A percentile compares a stretch with the other conserved stretches of the same genome.
phyloP scores from a whole-genome alignment of 495 filamentous ascomycete genomes.

The Tuber calosporum region DNA sequence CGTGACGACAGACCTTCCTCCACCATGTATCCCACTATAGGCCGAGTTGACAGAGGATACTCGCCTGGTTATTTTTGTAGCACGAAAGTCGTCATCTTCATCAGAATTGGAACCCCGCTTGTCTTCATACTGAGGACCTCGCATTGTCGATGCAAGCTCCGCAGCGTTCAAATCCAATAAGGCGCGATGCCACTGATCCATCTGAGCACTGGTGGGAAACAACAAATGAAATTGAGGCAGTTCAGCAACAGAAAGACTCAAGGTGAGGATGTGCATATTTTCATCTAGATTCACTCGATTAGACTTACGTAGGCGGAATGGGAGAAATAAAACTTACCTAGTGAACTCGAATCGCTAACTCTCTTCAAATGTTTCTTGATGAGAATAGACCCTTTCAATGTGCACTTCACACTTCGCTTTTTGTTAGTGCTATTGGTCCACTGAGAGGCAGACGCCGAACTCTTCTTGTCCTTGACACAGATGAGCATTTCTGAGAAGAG shows the following conservation, averaged over 20 bases:
- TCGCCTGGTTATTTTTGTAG: constrained; percentile 59
- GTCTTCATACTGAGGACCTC: constrained; percentile 65
- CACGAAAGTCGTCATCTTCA: constrained; percentile 87
- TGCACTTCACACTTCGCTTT: constrained; percentile 59
- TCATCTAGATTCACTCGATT: constrained; percentile 53
- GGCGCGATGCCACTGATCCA: constrained; percentile 87
- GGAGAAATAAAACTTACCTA: constrained; percentile 44
- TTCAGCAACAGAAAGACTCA: constrained; percentile 87
- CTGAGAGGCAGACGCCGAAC: constrained; percentile 48
- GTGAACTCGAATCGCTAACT: constrained; percentile 57
- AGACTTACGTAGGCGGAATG: background rate
- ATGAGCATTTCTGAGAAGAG: constrained; percentile 99
- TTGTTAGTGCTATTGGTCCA: constrained; percentile 55
- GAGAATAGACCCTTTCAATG: constrained; percentile 92
- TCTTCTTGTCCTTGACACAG: constrained; percentile 95
- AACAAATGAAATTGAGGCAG: constrained; percentile 94
- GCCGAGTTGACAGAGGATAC: constrained; percentile 83
- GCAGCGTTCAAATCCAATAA: constrained; percentile 73
- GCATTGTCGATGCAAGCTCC: constrained; percentile 53
- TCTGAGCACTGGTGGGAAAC: constrained; percentile 75
- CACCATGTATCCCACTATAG: constrained; percentile 79
- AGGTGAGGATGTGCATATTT: constrained; percentile 62
- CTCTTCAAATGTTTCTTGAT: constrained; percentile 97
- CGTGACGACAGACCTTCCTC: constrained; percentile 64
- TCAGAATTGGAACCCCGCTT: constrained; percentile 59